Conservation (phyloP, 768 basidiomycete genomes). For the Mycena sanguinolenta region DNA sequence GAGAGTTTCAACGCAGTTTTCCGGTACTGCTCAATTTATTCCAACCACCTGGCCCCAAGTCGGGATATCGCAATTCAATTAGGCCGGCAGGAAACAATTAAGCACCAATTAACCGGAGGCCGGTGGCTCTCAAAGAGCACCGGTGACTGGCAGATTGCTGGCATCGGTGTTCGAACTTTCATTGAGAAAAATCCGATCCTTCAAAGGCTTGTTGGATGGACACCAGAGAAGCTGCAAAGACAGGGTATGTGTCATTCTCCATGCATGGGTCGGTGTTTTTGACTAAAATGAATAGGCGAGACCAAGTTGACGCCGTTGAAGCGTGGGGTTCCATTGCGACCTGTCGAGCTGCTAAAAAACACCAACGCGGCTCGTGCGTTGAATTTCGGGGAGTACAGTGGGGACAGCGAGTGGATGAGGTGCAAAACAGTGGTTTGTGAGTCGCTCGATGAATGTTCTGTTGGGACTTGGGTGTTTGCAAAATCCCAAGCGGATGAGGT, state of each 20-base stretch:
- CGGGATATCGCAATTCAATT: too few species aligned
- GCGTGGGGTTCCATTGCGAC: too few species aligned
- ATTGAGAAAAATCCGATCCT: not conserved
- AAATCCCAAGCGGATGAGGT: not conserved
- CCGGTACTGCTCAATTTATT: too few species aligned
- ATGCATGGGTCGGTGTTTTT: conserved; percentile 29
- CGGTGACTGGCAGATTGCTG: not conserved
- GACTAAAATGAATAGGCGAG: too few species aligned
- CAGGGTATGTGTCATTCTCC: conserved; percentile 25
- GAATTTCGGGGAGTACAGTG: conserved; percentile 7
- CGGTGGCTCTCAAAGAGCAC: not conserved
- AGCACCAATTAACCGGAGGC: conserved; percentile 39
- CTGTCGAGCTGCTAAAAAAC: conserved; percentile 7
- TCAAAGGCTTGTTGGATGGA: too few species aligned
- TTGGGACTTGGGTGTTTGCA: conserved; percentile 7
- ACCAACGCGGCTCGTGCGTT: conserved; percentile 6
- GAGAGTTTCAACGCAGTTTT: too few species aligned
- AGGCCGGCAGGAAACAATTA: conserved; percentile 8
- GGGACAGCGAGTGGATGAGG: too few species aligned
- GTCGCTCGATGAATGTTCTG: conserved; percentile 5
- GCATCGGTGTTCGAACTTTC: not conserved
- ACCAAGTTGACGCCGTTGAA: too few species aligned
- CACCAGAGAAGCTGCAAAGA: not conserved
- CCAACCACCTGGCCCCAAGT: too few species aligned
- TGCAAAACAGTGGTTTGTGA: conserved; percentile 5